Conservation (phyloP, 176 grass and related monocot species). For the Phragmites australis region DNA sequence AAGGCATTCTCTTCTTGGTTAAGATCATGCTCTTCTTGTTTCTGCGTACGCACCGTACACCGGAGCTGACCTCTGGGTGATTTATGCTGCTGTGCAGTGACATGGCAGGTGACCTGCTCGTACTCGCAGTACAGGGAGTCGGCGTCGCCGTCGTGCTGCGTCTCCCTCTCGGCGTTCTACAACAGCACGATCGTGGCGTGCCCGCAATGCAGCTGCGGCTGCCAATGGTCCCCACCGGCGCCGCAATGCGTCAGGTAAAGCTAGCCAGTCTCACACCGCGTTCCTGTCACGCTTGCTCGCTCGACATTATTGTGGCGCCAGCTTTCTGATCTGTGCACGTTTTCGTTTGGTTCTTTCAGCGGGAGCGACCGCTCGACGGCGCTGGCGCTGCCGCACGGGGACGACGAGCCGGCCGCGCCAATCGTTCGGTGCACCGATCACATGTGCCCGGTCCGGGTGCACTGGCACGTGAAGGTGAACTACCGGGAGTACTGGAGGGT, state of each 20-base stretch:
- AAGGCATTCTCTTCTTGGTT: not conserved
- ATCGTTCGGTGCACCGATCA: conserved; percentile 54
- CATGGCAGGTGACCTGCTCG: conserved; percentile 67
- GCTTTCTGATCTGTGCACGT: not conserved
- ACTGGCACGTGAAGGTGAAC: conserved; percentile 78
- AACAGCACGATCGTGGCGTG: conserved; percentile 56
- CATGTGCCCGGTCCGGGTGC: conserved; percentile 75
- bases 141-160: conserved; percentile 52
- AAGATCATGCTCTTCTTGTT: not conserved
- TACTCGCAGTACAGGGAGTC: conserved; percentile 75
- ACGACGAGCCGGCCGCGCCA: not conserved
- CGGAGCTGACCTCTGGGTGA: not conserved
- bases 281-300: not conserved
- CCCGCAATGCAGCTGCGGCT: conserved; percentile 60
- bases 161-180: conserved; percentile 74
- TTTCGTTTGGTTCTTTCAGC: not conserved
- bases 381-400: not conserved
- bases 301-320: too few relatives aligned
- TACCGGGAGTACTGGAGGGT: conserved; percentile 74
- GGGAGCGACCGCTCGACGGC: not conserved
- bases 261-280: not conserved
- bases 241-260: conserved; percentile 48
- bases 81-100: conserved; percentile 48
- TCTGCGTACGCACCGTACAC: not conserved
- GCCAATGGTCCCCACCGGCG: conserved; percentile 13